Conservation (phyloP, 2,329 filamentous ascomycete genomes). For the Penicillium sp. region DNA sequence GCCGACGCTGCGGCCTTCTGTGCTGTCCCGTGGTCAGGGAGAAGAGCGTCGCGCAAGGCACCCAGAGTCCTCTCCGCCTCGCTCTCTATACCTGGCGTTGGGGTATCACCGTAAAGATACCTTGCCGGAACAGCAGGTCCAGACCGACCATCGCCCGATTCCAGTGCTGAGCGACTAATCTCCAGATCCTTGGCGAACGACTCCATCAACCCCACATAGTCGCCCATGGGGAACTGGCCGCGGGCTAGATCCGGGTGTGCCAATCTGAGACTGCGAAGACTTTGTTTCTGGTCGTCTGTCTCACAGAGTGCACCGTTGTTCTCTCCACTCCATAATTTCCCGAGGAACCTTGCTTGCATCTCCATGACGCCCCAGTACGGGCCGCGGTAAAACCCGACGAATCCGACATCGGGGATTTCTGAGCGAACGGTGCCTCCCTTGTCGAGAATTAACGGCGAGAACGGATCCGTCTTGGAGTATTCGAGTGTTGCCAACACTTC, state of each 20-base stretch:
- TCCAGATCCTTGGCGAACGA: slow-evolving; percentile 61
- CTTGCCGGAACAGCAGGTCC: slow-evolving; percentile 54
- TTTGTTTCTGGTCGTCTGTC: slow-evolving; percentile 23
- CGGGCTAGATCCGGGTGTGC: slow-evolving; percentile 31
- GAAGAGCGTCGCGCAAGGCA: slow-evolving; percentile 40
- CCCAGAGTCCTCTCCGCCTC: slow-evolving; percentile 46
- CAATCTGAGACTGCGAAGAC: slow-evolving; percentile 22
- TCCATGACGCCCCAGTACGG: slow-evolving; percentile 87
- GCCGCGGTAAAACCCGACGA: slow-evolving; percentile 79
- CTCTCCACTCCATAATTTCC: slow-evolving; percentile 55
- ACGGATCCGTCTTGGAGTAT: slow-evolving; percentile 53
- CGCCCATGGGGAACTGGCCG: slow-evolving; percentile 77
- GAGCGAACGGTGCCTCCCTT: slow-evolving; percentile 65
- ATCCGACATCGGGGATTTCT: slow-evolving; percentile 63
- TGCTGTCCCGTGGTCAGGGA: slow-evolving; percentile 45
- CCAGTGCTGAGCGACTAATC: slow-evolving; percentile 45
- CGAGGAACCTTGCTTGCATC: slow-evolving; percentile 72
- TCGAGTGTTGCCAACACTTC: slow-evolving; percentile 57
- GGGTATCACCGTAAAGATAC: slow-evolving; percentile 42
- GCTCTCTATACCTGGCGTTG: slow-evolving; percentile 6
- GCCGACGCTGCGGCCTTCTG: slow-evolving; percentile 60
- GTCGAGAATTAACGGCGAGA: slow-evolving; percentile 64
- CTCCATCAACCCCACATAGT: slow-evolving; percentile 74
- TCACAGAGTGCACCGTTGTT: slow-evolving; percentile 17
- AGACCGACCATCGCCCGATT: slow-evolving; percentile 30